Evolutionary conservation across 2,329 filamentous ascomycete species (phyloP).

Genomic region (Paraphoma chrysanthemicola): DNA sequence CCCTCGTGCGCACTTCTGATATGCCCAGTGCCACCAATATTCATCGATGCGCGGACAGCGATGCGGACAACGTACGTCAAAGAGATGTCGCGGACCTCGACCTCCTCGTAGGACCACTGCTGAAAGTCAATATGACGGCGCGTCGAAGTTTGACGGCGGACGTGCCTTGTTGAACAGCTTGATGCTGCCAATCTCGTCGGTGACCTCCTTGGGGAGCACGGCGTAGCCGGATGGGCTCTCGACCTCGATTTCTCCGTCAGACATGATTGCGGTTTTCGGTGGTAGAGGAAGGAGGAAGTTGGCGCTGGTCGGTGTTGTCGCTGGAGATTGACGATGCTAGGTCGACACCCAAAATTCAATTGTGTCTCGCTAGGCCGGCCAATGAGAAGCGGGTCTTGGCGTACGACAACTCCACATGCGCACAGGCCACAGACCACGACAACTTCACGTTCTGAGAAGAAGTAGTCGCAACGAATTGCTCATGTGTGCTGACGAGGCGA

Average conservation of each 20-base stretch:
- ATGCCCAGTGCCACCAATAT: conserved; percentile 20
- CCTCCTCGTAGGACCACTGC: conserved; percentile 92
- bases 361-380: conserved; percentile 22
- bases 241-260: conserved; percentile 96
- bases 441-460: too few species aligned
- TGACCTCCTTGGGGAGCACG: conserved; percentile 92
- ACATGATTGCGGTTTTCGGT: conserved; percentile 66
- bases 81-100: conserved; percentile 99
- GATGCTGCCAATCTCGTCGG: conserved; percentile 85
- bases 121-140: conserved; percentile 17
- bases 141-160: conserved; percentile 10
- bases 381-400: conserved; percentile 29
- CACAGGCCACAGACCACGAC: background rate
- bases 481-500: too few species aligned
- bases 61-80: conserved; percentile 78
- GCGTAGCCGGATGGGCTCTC: conserved; percentile 76
- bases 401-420: conserved; percentile 3
- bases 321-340: conserved; percentile 22
- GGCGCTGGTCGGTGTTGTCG: conserved; percentile 40
- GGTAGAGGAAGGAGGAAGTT: conserved; percentile 27
- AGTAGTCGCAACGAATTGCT: too few species aligned
- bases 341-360: conserved; percentile 15
- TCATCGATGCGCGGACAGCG: conserved; percentile 12
- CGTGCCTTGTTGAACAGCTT: conserved; percentile 90
- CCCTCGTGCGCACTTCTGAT: conserved; percentile 21